Evolutionary conservation across 2,329 filamentous ascomycete species (phyloP).

Genomic region (Phialemoniopsis sp.): DNA sequence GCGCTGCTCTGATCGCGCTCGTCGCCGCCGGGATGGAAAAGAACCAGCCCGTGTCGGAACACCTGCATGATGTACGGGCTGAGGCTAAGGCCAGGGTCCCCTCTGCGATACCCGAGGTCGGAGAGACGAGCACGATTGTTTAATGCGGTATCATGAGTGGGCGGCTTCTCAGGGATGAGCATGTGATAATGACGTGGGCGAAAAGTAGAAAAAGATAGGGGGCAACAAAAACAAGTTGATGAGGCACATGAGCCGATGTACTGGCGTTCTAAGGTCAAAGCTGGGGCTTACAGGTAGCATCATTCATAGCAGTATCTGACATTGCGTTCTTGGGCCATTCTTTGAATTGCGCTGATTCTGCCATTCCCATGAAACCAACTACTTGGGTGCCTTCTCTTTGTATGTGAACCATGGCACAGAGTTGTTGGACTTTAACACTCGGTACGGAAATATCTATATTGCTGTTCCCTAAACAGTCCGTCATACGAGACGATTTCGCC

Average conservation of each 20-base stretch:
- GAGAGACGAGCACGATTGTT: constrained; percentile 14
- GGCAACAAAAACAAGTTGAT: not conserved
- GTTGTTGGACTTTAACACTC: too few species aligned
- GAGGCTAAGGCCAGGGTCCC: constrained; percentile 27
- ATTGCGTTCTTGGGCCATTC: not conserved
- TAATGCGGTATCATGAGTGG: too few species aligned
- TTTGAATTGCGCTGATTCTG: not conserved
- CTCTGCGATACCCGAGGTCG: constrained; percentile 16
- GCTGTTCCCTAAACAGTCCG: too few species aligned
- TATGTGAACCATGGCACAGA: too few species aligned
- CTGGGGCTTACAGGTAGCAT: too few species aligned
- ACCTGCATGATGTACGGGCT: constrained; percentile 33
- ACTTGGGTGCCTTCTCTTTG: too few species aligned
- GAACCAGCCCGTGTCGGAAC: constrained; percentile 25
- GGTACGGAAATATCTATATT: too few species aligned
- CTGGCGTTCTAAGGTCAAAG: too few species aligned
- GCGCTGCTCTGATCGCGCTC: constrained; percentile 89
- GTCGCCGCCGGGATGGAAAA: constrained; percentile 70
- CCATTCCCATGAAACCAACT: too few species aligned
- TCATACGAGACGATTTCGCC: too few species aligned
- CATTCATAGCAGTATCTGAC: too few species aligned
- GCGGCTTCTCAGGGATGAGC: not conserved
- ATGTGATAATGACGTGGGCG: constrained; percentile 6
- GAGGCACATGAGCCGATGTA: not conserved
- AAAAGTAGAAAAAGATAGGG: not conserved